These are phyloP conservation scores for Chlamydomonas incerta DNA, from an alignment of 139 green algal species.

Conservation along the genomic window DNA sequence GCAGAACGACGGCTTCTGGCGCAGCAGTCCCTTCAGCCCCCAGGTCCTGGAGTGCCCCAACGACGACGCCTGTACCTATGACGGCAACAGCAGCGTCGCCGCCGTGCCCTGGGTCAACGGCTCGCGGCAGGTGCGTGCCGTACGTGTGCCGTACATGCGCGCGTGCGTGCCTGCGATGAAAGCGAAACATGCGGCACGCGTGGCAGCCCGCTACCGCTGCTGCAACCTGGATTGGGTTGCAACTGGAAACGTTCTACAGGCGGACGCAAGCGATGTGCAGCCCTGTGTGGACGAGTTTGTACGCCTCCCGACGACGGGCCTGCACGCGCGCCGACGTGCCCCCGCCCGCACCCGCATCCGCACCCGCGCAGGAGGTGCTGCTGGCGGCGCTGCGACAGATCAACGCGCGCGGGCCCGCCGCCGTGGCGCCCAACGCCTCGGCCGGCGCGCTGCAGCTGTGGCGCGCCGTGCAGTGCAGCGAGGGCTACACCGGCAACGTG, in stretches of 20 bases:
- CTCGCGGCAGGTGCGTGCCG: neutral
- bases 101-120: neutral
- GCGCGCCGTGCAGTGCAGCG: constrained; percentile 19
- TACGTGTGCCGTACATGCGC: too few species aligned
- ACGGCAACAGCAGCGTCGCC: neutral
- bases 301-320: too few species aligned
- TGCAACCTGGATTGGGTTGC: too few species aligned
- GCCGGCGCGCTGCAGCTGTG: neutral
- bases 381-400: neutral
- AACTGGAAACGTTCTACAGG: too few species aligned
- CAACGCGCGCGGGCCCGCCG: neutral
- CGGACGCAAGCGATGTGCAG: too few species aligned
- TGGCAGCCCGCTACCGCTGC: too few species aligned
- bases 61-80: constrained; percentile 18
- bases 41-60: constrained; percentile 40
- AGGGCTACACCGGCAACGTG: constrained; percentile 37
- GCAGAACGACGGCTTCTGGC: constrained; percentile 33
- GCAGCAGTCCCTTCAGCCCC: constrained; percentile 26
- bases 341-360: too few species aligned
- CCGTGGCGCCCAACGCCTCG: neutral
- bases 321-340: too few species aligned
- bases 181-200: too few species aligned
- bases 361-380: neutral
- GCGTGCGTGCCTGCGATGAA: too few species aligned
- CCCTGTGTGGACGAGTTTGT: too few species aligned